phyloP scores from a whole-genome alignment of 805 yeast species.

The Candida endomychidarum region DNA sequence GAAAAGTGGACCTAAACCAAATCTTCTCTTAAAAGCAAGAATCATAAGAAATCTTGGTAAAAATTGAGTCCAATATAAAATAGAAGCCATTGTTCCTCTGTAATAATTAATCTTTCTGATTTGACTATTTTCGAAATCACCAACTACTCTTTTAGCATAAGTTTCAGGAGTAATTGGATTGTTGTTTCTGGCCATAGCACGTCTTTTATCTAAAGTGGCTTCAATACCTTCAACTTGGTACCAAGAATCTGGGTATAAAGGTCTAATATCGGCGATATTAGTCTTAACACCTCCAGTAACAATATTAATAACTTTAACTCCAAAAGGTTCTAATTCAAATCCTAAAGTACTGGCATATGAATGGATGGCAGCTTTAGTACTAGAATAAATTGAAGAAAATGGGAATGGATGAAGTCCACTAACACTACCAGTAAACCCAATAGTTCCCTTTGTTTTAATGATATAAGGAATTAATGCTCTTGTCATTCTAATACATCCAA shows the following conservation, averaged over 20 bases:
- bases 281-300: constrained; percentile 78
- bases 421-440: constrained; percentile 73
- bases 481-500: constrained; percentile 64
- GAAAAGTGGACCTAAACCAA: constrained; percentile 28
- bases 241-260: constrained; percentile 55
- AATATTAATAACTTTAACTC: constrained; percentile 65
- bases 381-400: constrained; percentile 62
- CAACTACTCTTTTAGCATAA: constrained; percentile 57
- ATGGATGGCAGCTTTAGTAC: constrained; percentile 76
- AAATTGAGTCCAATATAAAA: constrained; percentile 33
- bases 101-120: constrained; percentile 46
- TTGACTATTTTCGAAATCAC: constrained; percentile 41
- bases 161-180: constrained; percentile 58
- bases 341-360: constrained; percentile 64
- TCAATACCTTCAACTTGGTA: constrained; percentile 52
- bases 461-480: constrained; percentile 56
- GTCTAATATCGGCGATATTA: constrained; percentile 64
- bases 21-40: constrained; percentile 35
- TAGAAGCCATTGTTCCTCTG: constrained; percentile 50
- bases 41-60: constrained; percentile 53
- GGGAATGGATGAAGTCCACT: constrained; percentile 71
- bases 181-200: constrained; percentile 57
- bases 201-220: constrained; percentile 50
- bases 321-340: constrained; percentile 69
- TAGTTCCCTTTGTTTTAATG: constrained; percentile 65